Conservation (phyloP, 768 basidiomycete genomes). For the Tulasnella sp. region DNA sequence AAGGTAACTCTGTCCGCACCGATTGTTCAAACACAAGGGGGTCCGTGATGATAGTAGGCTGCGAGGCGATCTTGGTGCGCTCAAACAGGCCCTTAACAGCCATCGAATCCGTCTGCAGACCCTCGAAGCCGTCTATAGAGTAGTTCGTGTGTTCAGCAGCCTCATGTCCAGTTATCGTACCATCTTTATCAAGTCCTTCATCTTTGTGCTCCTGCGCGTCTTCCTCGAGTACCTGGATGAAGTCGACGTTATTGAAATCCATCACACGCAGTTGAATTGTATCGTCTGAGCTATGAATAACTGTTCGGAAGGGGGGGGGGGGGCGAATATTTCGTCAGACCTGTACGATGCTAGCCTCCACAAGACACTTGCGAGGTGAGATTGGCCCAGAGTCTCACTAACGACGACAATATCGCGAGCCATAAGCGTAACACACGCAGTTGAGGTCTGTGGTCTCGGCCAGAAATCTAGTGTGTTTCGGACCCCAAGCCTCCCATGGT, state of each 20-base stretch:
- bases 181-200: too few relatives aligned
- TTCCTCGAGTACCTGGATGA: neutral
- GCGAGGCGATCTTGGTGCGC: neutral
- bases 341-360: too few relatives aligned
- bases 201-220: neutral
- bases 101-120: neutral
- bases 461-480: neutral
- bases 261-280: neutral
- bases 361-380: too few relatives aligned
- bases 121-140: neutral
- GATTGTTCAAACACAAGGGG: neutral
- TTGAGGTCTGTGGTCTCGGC: neutral
- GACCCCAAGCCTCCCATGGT: slow-evolving; percentile 11
- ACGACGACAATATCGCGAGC: slow-evolving; percentile 10
- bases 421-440: slow-evolving; percentile 13
- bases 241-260: slow-evolving; percentile 8
- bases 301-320: too few relatives aligned
- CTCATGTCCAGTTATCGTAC: neutral
- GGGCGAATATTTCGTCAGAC: too few relatives aligned
- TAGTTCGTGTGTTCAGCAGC: neutral
- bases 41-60: neutral
- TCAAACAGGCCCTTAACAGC: neutral
- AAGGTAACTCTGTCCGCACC: neutral
- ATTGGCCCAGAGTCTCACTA: neutral
- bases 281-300: neutral